Evolutionary conservation across 257 asterid genomes (phyloP).

Genomic region (Echites panduratus): DNA sequence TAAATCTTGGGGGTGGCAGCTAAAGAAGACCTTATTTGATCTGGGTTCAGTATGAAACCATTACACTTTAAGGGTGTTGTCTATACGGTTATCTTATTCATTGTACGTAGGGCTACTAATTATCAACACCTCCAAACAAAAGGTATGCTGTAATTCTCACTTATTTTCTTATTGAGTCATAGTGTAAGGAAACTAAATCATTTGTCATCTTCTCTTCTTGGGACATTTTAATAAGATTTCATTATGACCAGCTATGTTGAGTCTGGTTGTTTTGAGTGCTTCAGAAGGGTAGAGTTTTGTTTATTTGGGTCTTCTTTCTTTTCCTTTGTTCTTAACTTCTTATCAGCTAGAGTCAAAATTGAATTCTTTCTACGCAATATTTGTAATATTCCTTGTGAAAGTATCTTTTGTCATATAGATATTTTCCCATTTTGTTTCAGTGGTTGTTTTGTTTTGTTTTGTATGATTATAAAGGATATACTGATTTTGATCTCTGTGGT

Average conservation of each 20-base stretch:
- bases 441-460: neutral
- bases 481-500: neutral
- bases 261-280: neutral
- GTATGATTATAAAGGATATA: neutral
- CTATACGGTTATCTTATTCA: conserved; percentile 64
- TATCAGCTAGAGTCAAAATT: conserved; percentile 55
- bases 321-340: conserved; percentile 16
- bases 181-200: neutral
- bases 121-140: conserved; percentile 77
- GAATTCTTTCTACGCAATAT: conserved; percentile 13
- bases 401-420: neutral
- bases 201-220: neutral
- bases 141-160: conserved; percentile 34
- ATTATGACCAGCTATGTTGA: neutral
- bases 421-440: neutral
- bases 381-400: conserved; percentile 1
- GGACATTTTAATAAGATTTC: neutral
- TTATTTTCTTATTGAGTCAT: conserved; percentile 13
- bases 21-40: conserved; percentile 64
- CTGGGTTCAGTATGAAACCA: conserved; percentile 70
- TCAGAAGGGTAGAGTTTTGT: no score
- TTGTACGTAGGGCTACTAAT: conserved; percentile 69
- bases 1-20: conserved; percentile 58
- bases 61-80: conserved; percentile 68
- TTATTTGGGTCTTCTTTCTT: neutral